Conservation (phyloP, 2,329 filamentous ascomycete genomes). For the Salinomyces thailandicus region DNA sequence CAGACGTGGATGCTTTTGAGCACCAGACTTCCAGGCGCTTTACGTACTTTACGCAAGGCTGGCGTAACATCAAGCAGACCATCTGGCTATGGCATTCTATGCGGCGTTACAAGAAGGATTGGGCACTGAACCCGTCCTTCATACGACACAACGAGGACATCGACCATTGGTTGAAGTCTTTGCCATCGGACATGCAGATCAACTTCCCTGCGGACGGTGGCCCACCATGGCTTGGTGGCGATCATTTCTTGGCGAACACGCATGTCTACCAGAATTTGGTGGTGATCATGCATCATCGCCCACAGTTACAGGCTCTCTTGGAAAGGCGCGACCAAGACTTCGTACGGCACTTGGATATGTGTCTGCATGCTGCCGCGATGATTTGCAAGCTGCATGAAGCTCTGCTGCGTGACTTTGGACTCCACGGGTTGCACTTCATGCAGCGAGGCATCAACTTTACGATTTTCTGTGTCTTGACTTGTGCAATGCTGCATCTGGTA, state of each 20-base stretch:
- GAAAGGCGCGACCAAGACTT: conserved; percentile 70
- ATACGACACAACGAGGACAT: conserved; percentile 69
- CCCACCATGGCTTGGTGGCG: conserved; percentile 65
- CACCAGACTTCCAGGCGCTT: conserved; percentile 73
- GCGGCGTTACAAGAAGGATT: conserved; percentile 67
- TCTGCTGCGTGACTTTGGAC: conserved; percentile 62
- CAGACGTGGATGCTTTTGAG: conserved; percentile 64
- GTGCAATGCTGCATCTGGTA: conserved; percentile 87
- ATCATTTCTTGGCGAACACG: conserved; percentile 79
- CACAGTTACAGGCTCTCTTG: conserved; percentile 64
- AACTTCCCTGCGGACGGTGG: conserved; percentile 68
- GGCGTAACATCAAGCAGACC: conserved; percentile 67
- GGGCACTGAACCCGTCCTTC: conserved; percentile 78
- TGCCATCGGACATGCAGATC: conserved; percentile 69
- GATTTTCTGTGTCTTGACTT: conserved; percentile 84
- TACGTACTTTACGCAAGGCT: conserved; percentile 65
- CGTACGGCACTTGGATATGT: conserved; percentile 80
- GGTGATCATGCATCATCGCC: conserved; percentile 77
- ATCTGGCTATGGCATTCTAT: conserved; percentile 64
- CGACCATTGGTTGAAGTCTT: conserved; percentile 60
- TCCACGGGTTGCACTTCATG: conserved; percentile 81
- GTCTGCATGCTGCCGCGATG: conserved; percentile 72
- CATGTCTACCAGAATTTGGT: conserved; percentile 81
- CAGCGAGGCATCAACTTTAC: conserved; percentile 88
- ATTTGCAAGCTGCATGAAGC: conserved; percentile 82